Percentiles rank a stretch among this genome's conserved stretches.
Evolutionary conservation across 148 eudicot species (phyloP).

Genomic region (Diospyros lotus): DNA sequence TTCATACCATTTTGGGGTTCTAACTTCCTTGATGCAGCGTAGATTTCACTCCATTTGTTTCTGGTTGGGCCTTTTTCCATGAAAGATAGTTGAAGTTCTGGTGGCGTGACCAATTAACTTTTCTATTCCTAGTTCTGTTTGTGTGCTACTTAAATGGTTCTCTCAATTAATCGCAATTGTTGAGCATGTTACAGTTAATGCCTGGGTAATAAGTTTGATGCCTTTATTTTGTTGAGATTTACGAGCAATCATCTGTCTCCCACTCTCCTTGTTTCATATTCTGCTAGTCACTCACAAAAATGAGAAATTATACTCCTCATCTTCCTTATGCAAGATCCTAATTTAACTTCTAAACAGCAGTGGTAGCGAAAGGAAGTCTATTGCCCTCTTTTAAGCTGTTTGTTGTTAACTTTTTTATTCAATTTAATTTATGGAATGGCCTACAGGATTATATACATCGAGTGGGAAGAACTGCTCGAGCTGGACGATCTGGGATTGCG

Average conservation of each 20-base stretch:
- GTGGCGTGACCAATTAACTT: too few relatives aligned
- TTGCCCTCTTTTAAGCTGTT: neutral
- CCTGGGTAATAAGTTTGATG: too few relatives aligned
- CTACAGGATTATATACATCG: constrained; percentile 87
- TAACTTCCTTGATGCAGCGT: too few relatives aligned
- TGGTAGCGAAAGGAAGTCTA: neutral
- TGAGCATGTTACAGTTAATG: too few relatives aligned
- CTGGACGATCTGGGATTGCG: constrained; percentile 88
- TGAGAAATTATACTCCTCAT: neutral
- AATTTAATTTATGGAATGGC: constrained; percentile 5
- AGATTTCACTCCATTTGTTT: too few relatives aligned
- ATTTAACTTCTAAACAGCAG: neutral
- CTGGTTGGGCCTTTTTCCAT: too few relatives aligned
- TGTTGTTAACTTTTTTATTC: neutral
- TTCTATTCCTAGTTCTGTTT: too few relatives aligned
- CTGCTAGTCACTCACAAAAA: neutral
- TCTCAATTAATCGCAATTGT: too few relatives aligned
- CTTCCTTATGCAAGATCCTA: neutral
- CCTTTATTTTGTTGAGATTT: too few relatives aligned
- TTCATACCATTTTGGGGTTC: neutral
- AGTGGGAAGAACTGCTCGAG: constrained; percentile 98
- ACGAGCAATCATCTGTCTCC: too few relatives aligned
- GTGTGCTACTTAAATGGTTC: too few relatives aligned
- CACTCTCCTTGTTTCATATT: neutral
- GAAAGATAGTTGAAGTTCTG: too few relatives aligned